phyloP scores from a whole-genome alignment of 768 basidiomycete genomes.

The Termitomyces sp. region DNA sequence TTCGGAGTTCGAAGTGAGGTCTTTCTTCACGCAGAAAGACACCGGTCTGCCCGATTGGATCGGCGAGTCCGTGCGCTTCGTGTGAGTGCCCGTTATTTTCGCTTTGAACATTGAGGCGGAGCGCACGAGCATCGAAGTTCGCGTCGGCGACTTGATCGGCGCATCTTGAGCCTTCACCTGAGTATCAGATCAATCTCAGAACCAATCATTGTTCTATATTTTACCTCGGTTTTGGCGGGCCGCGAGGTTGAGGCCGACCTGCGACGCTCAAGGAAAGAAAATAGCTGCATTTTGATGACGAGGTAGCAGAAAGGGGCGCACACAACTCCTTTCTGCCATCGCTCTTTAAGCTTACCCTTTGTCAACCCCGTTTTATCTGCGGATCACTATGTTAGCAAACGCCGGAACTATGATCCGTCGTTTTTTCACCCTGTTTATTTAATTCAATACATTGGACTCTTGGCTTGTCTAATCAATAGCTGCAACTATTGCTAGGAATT shows the following conservation, averaged over 20 bases:
- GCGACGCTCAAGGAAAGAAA: constrained; percentile 10
- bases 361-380: neutral
- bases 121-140: constrained; percentile 1
- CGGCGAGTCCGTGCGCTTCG: neutral
- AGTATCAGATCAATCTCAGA: neutral
- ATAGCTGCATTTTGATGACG: constrained; percentile 5
- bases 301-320: neutral
- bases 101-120: constrained; percentile 6
- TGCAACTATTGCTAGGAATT: neutral
- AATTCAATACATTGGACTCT: neutral
- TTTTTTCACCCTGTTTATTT: neutral
- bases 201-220: neutral
- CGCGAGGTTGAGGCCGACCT: constrained; percentile 1
- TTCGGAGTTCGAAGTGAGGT: neutral
- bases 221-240: constrained; percentile 1
- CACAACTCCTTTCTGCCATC: neutral
- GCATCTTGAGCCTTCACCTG: neutral
- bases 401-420: constrained; percentile 7
- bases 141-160: neutral
- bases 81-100: neutral
- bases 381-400: neutral
- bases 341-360: neutral
- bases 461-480: neutral
- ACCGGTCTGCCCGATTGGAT: neutral
- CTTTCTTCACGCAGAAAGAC: neutral